Conservation (phyloP, 2,329 filamentous ascomycete genomes). For the Fusarium chuoi region DNA sequence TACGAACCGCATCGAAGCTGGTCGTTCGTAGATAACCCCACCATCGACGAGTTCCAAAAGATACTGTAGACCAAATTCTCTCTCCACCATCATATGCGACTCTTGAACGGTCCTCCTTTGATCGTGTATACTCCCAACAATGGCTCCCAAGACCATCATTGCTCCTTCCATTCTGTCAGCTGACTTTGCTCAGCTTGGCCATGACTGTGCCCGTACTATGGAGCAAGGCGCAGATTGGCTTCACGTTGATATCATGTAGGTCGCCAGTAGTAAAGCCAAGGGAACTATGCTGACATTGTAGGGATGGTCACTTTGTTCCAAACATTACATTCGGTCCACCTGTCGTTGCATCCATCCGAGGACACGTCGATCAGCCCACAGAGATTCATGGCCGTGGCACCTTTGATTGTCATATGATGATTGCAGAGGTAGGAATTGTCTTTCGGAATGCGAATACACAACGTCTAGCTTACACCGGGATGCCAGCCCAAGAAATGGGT, state of each 20-base stretch:
- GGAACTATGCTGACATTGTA: conserved; percentile 47
- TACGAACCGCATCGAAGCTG: too few species aligned
- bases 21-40: conserved; percentile 17
- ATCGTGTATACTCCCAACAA: conserved; percentile 53
- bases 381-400: conserved; percentile 82
- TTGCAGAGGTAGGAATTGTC: conserved; percentile 78
- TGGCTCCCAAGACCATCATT: conserved; percentile 93
- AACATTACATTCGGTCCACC: conserved; percentile 98
- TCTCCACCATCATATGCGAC: conserved; percentile 33
- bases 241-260: conserved; percentile 89
- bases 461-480: conserved; percentile 16
- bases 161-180: conserved; percentile 98
- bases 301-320: conserved; percentile 98
- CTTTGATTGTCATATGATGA: conserved; percentile 99
- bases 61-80: conserved; percentile 17
- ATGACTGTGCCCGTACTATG: conserved; percentile 88
- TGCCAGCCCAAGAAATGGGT: conserved; percentile 96
- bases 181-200: conserved; percentile 90
- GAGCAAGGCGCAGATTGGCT: conserved; percentile 89
- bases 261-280: background rate
- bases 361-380: conserved; percentile 81
- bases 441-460: background rate
- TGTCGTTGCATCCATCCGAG: conserved; percentile 92
- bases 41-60: conserved; percentile 9
- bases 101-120: conserved; percentile 1